Percentiles rank a stretch among this genome's conserved stretches.
These are phyloP conservation scores for Cunninghamia lanceolata DNA, from an alignment of 75 land plant genomes.

Conservation along the genomic window DNA sequence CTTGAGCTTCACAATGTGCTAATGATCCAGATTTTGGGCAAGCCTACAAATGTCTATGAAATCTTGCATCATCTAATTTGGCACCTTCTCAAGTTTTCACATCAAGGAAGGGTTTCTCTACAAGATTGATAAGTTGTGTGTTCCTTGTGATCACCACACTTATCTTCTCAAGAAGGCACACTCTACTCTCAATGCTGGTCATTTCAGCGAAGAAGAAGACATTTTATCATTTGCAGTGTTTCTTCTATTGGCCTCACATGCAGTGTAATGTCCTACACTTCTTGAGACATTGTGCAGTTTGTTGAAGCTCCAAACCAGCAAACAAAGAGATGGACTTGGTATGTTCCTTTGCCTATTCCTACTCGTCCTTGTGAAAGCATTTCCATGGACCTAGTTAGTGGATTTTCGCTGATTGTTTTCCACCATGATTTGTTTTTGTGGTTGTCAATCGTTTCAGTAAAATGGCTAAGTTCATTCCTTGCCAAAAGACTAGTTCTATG, in stretches of 20 bases:
- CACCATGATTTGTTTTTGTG: background rate
- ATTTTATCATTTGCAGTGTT: background rate
- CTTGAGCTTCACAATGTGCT: background rate
- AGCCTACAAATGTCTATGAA: background rate
- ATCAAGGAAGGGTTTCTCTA: background rate
- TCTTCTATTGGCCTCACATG: too few species aligned
- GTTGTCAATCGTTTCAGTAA: too few species aligned
- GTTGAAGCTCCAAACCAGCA: background rate
- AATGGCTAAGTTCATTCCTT: background rate
- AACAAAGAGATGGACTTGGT: too few species aligned
- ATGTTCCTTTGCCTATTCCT: background rate
- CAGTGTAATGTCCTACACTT: too few species aligned
- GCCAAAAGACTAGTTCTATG: background rate
- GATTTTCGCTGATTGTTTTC: background rate
- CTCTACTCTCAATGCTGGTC: background rate
- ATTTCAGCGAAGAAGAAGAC: background rate
- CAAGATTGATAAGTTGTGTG: too few species aligned
- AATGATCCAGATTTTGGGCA: background rate
- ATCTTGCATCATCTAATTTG: background rate
- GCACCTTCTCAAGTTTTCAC: background rate
- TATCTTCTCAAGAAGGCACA: background rate
- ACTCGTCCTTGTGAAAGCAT: background rate
- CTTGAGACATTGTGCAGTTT: too few species aligned
- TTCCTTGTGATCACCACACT: too few species aligned
- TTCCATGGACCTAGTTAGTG: background rate